Conservation (phyloP, 2,329 filamentous ascomycete species). For the Diaporthe ampelina region DNA sequence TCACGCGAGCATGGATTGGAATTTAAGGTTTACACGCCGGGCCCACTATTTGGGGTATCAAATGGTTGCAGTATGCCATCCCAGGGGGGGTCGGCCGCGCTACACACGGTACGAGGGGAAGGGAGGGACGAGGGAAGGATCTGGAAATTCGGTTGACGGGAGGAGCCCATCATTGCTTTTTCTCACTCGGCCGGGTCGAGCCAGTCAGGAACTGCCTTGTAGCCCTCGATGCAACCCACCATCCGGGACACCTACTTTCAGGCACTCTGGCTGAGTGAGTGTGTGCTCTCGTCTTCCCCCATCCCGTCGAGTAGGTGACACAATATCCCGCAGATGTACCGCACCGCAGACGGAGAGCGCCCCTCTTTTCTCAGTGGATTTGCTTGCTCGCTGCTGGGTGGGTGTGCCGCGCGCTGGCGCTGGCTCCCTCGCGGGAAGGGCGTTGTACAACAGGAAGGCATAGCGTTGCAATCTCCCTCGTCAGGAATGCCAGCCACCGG, state of each 20-base stretch:
- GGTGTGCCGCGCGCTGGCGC: background rate
- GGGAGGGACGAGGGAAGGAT: conserved; percentile 1
- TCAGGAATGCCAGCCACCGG: conserved; percentile 17
- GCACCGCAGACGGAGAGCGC: conserved; percentile 2
- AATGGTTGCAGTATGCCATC: background rate
- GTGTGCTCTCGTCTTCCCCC: background rate
- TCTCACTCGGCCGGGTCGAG: conserved; percentile 26
- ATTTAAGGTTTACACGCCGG: conserved; percentile 27
- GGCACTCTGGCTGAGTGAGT: background rate
- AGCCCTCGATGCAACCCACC: conserved; percentile 20
- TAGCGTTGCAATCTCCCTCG: background rate
- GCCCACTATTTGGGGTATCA: conserved; percentile 27
- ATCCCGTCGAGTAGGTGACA: conserved; percentile 12
- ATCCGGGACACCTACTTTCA: background rate
- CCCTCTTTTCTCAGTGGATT: background rate
- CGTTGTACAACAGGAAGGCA: conserved; percentile 12
- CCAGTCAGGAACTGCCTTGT: conserved; percentile 24
- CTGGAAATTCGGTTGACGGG: conserved; percentile 32
- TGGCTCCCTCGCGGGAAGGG: conserved; percentile 18
- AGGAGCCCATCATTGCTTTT: conserved; percentile 29
- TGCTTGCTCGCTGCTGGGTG: background rate
- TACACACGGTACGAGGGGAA: background rate
- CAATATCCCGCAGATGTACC: conserved; percentile 20
- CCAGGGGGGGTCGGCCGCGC: background rate
- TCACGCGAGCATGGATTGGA: conserved; percentile 22